Conservation (phyloP, 805 yeast genomes). For the Spathaspora boniae region DNA sequence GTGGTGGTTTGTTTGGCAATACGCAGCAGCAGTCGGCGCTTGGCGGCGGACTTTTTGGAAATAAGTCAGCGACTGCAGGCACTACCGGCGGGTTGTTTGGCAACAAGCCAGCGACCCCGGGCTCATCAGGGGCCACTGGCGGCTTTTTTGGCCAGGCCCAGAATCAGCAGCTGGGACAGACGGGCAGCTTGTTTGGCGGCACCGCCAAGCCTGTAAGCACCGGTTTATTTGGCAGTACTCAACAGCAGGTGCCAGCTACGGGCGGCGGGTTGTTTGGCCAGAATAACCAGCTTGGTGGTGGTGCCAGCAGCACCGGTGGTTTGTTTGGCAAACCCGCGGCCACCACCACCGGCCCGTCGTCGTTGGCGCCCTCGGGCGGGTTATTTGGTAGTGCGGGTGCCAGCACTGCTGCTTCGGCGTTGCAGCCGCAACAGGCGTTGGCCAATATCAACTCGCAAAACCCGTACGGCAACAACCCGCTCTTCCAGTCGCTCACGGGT, state of each 20-base stretch:
- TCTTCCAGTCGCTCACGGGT: conserved; percentile 49
- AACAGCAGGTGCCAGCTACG: conserved; percentile 28
- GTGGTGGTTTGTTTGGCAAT: conserved; percentile 26
- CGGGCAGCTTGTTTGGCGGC: conserved; percentile 34
- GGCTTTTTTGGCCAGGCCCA: too few species aligned
- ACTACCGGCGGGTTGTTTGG: conserved; percentile 41
- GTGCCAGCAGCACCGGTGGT: conserved; percentile 9
- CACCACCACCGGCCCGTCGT: conserved; percentile 1
- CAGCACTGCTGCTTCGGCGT: conserved; percentile 8
- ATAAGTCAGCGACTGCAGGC: conserved; percentile 12
- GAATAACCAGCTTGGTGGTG: conserved; percentile 18
- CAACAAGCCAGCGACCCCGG: conserved; percentile 21
- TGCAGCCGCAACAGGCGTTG: conserved; percentile 21
- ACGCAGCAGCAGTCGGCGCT: conserved; percentile 8
- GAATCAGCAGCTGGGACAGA: too few species aligned
- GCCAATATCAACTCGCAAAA: conserved; percentile 35
- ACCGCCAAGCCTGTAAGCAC: conserved; percentile 20
- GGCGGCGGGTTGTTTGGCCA: conserved; percentile 41
- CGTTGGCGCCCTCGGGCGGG: conserved; percentile 12
- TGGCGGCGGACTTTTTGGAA: conserved; percentile 23
- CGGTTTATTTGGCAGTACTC: conserved; percentile 33
- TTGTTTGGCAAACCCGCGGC: conserved; percentile 6
- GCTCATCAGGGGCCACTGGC: too few species aligned
- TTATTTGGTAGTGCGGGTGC: conserved; percentile 6
- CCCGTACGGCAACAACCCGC: conserved; percentile 79